Evolutionary conservation across 768 basidiomycete genomes (phyloP), one percentile per base, ranked within the genome.

Genomic region (Sporobolomyces phaffii): DNA sequence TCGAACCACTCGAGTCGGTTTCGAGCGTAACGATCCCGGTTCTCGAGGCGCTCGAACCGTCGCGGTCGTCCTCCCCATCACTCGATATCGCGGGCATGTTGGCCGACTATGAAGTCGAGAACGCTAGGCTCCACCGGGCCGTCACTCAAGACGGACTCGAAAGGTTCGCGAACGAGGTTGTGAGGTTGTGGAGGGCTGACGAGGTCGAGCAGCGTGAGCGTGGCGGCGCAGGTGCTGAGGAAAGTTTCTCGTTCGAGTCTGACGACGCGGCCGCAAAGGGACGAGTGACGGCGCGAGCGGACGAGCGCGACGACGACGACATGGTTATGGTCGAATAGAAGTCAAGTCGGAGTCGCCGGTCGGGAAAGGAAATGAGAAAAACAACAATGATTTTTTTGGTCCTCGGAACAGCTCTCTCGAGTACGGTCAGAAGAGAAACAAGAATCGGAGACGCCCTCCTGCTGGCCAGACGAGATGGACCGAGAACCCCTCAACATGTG

Each of bases 61-160:
- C 38, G 17, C 77, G 75, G 68, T 69, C 75, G 0, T 61, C 73
- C 33, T 69, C 66, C 15, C 54, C 73, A 5, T 54, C 64, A 1
- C 63, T 68, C 18, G 71, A 75, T 29, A 60, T 78, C 34, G 73
- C 74, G 18, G 60, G 62, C 9, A 38, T 79, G 14, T 74, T 76
- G 62, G 41, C n/a, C 34, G 78, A 78, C 67, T 73, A 77, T 38
- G 74, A 77, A 58, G 45, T 64, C 31, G 79, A 80, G 58, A 74
- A 75, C 34, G 50, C 45, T 20, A 52, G 73, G 22, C 62, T 80
- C n/a, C 48, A 64, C 47, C 48, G 60, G 36, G 74, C 72, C 31
- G 61, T 78, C 9, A 61, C 66, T 36, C 59, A 75, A 38, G 59
- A 65, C 38, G 75, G 73, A 15, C 57, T 79, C 53, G 77, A 76